Conservation (phyloP, 1,284 basidiomycete species). For the Trichosporon inkin region DNA sequence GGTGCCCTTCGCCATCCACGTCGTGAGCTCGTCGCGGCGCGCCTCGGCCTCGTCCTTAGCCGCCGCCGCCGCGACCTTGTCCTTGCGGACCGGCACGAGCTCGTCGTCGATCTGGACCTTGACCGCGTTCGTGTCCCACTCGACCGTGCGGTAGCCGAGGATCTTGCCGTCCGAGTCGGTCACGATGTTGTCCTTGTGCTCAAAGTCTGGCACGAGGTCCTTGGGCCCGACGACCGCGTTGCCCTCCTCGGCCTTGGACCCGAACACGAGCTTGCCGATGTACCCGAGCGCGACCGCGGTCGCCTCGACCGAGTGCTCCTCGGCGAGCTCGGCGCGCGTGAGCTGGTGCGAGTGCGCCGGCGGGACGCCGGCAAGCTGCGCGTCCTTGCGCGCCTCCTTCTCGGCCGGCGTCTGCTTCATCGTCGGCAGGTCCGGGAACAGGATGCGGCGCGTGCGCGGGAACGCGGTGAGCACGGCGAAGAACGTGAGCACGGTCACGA, state of each 20-base stretch:
- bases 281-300: slow-evolving; percentile 45
- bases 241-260: slow-evolving; percentile 42
- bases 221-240: slow-evolving; percentile 27
- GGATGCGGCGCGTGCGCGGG: slow-evolving; percentile 50
- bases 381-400: not conserved
- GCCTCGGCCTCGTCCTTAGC: slow-evolving; percentile 48
- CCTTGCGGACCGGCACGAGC: slow-evolving; percentile 30
- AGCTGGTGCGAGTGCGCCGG: slow-evolving; percentile 30
- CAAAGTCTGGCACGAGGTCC: slow-evolving; percentile 5
- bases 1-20: slow-evolving; percentile 46
- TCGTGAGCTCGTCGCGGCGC: slow-evolving; percentile 50
- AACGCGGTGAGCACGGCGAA: slow-evolving; percentile 53
- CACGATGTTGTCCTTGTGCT: slow-evolving; percentile 13
- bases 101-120: slow-evolving; percentile 35
- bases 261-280: slow-evolving; percentile 39
- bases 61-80: slow-evolving; percentile 36
- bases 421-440: slow-evolving; percentile 54
- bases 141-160: not conserved
- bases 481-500: slow-evolving; percentile 49
- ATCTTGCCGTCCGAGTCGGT: slow-evolving; percentile 13
- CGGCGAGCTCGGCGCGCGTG: slow-evolving; percentile 50
- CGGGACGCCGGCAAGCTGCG: not conserved
- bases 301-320: slow-evolving; percentile 52
- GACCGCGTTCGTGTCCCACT: not conserved
- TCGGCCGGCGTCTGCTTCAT: slow-evolving; percentile 44